Percentiles rank a stretch among this genome's conserved stretches.
These are phyloP conservation scores for Epichloe baconii DNA, from an alignment of 2,329 filamentous ascomycete genomes.

Conservation along the genomic window DNA sequence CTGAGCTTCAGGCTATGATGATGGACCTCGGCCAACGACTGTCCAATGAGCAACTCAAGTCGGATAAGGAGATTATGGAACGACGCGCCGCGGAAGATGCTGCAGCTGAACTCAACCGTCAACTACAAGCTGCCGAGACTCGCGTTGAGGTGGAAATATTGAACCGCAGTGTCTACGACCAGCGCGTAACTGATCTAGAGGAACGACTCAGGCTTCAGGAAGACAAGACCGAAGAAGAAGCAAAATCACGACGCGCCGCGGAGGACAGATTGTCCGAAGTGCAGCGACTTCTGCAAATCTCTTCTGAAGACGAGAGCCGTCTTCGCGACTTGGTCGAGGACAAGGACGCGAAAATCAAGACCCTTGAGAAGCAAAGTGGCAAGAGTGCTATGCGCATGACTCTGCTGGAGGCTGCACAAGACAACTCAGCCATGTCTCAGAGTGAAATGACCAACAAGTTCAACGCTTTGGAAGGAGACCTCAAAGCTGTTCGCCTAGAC, in stretches of 20 bases:
- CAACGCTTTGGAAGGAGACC: conserved; percentile 38
- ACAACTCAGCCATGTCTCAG: conserved; percentile 39
- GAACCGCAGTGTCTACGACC: conserved; percentile 44
- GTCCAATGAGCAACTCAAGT: conserved; percentile 31
- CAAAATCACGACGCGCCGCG: conserved; percentile 48
- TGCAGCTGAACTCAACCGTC: conserved; percentile 37
- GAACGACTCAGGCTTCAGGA: conserved; percentile 53
- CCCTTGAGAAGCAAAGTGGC: conserved; percentile 40
- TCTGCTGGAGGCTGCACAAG: conserved; percentile 56
- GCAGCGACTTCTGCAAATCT: conserved; percentile 54
- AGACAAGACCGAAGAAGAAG: conserved; percentile 49
- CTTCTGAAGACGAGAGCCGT: conserved; percentile 59
- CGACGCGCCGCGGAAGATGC: conserved; percentile 41
- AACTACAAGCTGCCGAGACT: conserved; percentile 43
- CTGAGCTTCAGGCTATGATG: conserved; percentile 47
- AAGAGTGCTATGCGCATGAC: conserved; percentile 48
- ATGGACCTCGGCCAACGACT: conserved; percentile 46
- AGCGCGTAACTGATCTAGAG: conserved; percentile 56
- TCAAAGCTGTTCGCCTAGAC: conserved; percentile 42
- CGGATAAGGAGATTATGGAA: conserved; percentile 34
- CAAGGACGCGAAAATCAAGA: conserved; percentile 52
- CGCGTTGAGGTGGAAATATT: conserved; percentile 48
- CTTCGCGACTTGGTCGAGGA: conserved; percentile 56
- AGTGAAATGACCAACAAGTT: conserved; percentile 43
- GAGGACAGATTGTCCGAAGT: conserved; percentile 62